A percentile compares a stretch with the other conserved stretches of the same genome.
phyloP scores from a whole-genome alignment of 441 rosid genomes.

The Brassica balearica region DNA sequence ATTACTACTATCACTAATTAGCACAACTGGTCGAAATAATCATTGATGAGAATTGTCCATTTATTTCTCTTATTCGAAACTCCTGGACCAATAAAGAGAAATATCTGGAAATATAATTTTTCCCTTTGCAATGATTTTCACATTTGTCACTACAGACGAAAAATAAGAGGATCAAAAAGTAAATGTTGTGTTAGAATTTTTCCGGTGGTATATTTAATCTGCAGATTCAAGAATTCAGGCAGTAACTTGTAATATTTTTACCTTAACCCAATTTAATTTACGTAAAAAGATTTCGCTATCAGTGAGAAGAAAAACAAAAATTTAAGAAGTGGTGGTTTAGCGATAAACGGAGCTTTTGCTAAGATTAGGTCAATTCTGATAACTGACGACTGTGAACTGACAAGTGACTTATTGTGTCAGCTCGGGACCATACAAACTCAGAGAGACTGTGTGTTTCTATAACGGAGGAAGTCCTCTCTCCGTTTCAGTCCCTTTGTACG shows the following conservation, averaged over 20 bases:
- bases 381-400: slow-evolving; percentile 45
- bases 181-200: not conserved
- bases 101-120: slow-evolving; percentile 18
- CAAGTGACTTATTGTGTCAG: slow-evolving; percentile 44
- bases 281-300: not conserved
- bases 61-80: no score
- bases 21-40: no score
- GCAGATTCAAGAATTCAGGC: not conserved
- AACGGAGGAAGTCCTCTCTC: slow-evolving; percentile 40
- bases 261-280: not conserved
- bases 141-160: not conserved
- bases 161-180: not conserved
- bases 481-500: slow-evolving; percentile 41
- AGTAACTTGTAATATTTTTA: not conserved
- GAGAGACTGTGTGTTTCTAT: slow-evolving; percentile 36
- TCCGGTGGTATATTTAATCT: not conserved
- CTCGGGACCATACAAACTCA: slow-evolving; percentile 41
- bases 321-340: slow-evolving; percentile 15
- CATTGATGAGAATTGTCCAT: no score
- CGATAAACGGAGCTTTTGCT: slow-evolving; percentile 16
- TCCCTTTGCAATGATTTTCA: not conserved
- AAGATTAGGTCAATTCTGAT: slow-evolving; percentile 34
- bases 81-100: not conserved
- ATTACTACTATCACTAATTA: no score
- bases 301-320: not conserved